Evolutionary conservation across 345 rosid genomes (phyloP).

Genomic region (Tarenaya hassleriana): DNA sequence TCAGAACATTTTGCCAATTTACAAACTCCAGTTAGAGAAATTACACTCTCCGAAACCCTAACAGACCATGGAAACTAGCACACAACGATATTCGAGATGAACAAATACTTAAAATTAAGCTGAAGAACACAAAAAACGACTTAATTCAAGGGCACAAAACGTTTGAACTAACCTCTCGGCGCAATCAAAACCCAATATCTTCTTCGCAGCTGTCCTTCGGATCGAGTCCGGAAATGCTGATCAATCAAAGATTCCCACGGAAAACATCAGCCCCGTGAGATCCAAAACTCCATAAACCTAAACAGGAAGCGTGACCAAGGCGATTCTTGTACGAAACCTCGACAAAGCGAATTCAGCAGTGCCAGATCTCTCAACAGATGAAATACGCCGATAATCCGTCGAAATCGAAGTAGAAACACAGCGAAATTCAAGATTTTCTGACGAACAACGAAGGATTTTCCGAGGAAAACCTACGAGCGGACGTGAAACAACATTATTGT

Average conservation of each 20-base stretch:
- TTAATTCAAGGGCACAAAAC: background rate
- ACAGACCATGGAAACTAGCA: background rate
- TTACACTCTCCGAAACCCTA: conserved; percentile 20
- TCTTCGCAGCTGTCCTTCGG: conserved; percentile 3
- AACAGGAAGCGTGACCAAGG: background rate
- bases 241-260: conserved; percentile 14
- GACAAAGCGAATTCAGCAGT: background rate
- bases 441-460: conserved; percentile 22
- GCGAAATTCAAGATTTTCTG: conserved; percentile 14
- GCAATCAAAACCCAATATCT: conserved; percentile 16
- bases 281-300: background rate
- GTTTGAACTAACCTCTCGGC: background rate
- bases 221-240: conserved; percentile 1
- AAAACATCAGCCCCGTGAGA: conserved; percentile 8
- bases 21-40: background rate
- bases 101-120: conserved; percentile 14
- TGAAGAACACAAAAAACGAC: conserved; percentile 2
- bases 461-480: conserved; percentile 28
- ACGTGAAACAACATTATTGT: conserved; percentile 26
- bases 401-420: too few relatives aligned
- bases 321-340: background rate
- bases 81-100: conserved; percentile 20
- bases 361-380: conserved; percentile 18
- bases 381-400: background rate
- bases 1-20: background rate